These are phyloP conservation scores for Trametes sp. DNA, from an alignment of 1,284 basidiomycete genomes.

Conservation along the genomic window DNA sequence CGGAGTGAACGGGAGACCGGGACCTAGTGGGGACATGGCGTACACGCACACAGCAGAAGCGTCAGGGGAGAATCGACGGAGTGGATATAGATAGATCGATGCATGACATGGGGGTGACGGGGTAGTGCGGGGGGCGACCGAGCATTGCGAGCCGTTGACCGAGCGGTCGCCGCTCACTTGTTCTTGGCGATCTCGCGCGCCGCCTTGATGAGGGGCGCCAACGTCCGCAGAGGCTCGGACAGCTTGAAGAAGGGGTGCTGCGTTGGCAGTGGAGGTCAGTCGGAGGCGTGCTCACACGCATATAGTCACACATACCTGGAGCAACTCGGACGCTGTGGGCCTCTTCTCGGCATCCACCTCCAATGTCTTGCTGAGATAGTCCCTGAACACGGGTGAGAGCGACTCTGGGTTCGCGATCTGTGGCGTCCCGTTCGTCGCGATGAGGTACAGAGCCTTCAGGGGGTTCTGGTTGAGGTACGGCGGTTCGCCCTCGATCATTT, in stretches of 20 bases:
- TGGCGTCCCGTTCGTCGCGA: conserved; percentile 98
- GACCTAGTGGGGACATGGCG: conserved; percentile 22
- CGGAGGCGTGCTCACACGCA: not conserved
- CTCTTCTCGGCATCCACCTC: conserved; percentile 96
- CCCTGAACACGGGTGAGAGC: conserved; percentile 86
- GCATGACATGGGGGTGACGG: conserved; percentile 32
- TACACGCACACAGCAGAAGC: conserved; percentile 15
- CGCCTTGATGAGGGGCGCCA: conserved; percentile 93
- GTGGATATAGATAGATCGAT: conserved; percentile 38
- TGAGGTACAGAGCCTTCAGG: conserved; percentile 93
- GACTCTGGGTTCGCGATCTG: conserved; percentile 96
- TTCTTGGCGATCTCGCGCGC: conserved; percentile 86
- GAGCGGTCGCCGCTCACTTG: conserved; percentile 46
- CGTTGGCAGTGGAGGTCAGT: conserved; percentile 7
- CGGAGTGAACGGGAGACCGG: conserved; percentile 1
- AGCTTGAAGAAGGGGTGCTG: conserved; percentile 91
- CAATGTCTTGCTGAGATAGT: conserved; percentile 90
- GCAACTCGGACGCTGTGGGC: conserved; percentile 85
- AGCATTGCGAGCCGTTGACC: not conserved
- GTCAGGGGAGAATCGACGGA: conserved; percentile 25
- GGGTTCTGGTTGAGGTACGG: conserved; percentile 98
- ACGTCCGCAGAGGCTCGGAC: conserved; percentile 85
- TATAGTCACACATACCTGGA: conserved; percentile 61
- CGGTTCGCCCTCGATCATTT: conserved; percentile 99
- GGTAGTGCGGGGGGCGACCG: conserved; percentile 2